Evolutionary conservation across 2,329 filamentous ascomycete genomes (phyloP).

Genomic region (Microdochium bolleyi): DNA sequence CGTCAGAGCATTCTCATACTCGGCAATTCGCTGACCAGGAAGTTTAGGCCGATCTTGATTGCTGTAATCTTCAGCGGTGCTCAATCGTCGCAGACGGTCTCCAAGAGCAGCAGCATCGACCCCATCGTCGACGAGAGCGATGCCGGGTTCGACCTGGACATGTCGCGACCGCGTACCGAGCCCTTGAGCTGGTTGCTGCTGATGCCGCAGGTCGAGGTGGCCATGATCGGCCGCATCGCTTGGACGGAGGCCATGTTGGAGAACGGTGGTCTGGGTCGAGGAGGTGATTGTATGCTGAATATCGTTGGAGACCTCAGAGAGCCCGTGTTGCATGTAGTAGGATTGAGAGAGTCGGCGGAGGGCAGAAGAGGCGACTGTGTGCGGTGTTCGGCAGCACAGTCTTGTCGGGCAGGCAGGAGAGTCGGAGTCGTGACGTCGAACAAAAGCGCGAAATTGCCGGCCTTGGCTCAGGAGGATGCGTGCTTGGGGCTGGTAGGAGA

Average conservation of each 20-base stretch:
- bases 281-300: constrained; percentile 20
- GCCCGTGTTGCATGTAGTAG: constrained; percentile 64
- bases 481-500: neutral
- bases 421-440: neutral
- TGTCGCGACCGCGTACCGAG: constrained; percentile 28
- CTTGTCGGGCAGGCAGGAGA: neutral
- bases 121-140: constrained; percentile 15
- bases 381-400: neutral
- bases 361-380: constrained; percentile 57
- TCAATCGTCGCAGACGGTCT: constrained; percentile 46
- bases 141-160: constrained; percentile 15
- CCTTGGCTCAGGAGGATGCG: neutral
- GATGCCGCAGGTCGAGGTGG: constrained; percentile 21
- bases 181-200: constrained; percentile 11
- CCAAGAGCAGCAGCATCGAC: constrained; percentile 36
- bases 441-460: neutral
- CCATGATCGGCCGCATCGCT: constrained; percentile 27
- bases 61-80: constrained; percentile 18
- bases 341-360: constrained; percentile 74
- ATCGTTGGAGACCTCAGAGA: constrained; percentile 24
- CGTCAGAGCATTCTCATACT: constrained; percentile 53
- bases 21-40: constrained; percentile 46
- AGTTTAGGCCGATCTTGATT: constrained; percentile 15
- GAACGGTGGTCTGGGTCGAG: constrained; percentile 20
- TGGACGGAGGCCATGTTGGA: constrained; percentile 50